Evolutionary conservation across 2,329 filamentous ascomycete genomes (phyloP), one percentile per base, ranked within the genome.

Genomic region (Stachybotrys echinatus): DNA sequence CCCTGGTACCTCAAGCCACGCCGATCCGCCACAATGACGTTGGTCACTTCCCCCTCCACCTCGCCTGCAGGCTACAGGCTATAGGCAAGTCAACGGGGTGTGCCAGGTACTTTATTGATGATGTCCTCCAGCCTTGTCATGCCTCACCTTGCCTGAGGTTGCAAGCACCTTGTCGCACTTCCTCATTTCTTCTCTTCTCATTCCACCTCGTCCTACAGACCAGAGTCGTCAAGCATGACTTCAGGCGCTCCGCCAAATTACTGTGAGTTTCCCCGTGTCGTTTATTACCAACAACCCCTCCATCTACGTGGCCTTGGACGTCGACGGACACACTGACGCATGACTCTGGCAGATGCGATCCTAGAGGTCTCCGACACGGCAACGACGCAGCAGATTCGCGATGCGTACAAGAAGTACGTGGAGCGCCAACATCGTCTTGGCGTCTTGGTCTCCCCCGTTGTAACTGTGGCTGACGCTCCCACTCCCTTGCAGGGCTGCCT

Each of bases 331-430:
- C 14, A n/a, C 27, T 2, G 27, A 8, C 19, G 48, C 52, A 38
- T 42, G 22, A n/a, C n/a, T n/a, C n/a, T n/a, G n/a, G n/a, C 55
- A 92, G 88, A 92, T 72, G 83, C 80, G 47, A 80, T 88, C 55
- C 84, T 96, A 46, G 87, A 87, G 55, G 70, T 96, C 53, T 66
- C 84, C 47, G 80, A 89, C 34, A 86, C 79, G 58, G 91, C 92
- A 31, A 87, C 84, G 0, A 82, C 85, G 52, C 84, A 91, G 62
- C 88, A 97, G 66, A 86, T 99, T 64, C 88, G 92, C 60, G 88
- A 89, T 76, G 94, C 92, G 47, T 99, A 97, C 77, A 99, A 99
- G 68, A 87, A 87, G 87, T 89, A 63, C 48, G 65, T 43, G 10
- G 14, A 34, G 27, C 10, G 10, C 14, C 27, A 3, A 5, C 27